Percentiles rank a stretch among this genome's conserved stretches.
Evolutionary conservation across 1,284 basidiomycete genomes (phyloP).

Genomic region (Sanguinoderma infundibulare): DNA sequence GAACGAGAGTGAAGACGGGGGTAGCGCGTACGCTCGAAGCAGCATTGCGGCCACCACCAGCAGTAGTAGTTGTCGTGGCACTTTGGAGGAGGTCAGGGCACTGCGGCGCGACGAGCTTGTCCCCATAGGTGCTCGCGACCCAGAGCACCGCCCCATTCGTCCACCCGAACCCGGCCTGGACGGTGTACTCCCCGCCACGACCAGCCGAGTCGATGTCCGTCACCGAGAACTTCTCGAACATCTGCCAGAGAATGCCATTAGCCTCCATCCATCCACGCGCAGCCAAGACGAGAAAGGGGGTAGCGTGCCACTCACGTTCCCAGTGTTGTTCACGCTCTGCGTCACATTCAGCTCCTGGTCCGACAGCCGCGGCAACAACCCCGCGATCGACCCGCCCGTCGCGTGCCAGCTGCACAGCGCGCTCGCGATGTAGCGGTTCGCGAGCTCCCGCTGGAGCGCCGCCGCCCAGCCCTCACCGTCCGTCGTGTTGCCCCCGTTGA

Average conservation of each 20-base stretch:
- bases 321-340: slow-evolving; percentile 67
- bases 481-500: slow-evolving; percentile 74
- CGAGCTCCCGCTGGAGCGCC: slow-evolving; percentile 70
- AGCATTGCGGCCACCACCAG: not conserved
- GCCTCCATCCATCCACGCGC: too few species aligned
- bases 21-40: slow-evolving; percentile 1
- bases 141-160: slow-evolving; percentile 86
- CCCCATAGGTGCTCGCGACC: slow-evolving; percentile 74
- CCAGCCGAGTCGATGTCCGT: slow-evolving; percentile 85
- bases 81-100: slow-evolving; percentile 58
- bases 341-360: slow-evolving; percentile 78
- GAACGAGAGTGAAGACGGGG: not conserved
- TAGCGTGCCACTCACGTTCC: slow-evolving; percentile 71
- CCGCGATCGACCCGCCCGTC: slow-evolving; percentile 82
- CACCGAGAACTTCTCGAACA: slow-evolving; percentile 89
- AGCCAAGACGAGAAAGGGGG: too few species aligned
- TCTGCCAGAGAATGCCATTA: too few species aligned
- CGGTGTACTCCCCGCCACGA: slow-evolving; percentile 85
- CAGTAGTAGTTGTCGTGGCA: slow-evolving; percentile 5
- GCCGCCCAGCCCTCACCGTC: slow-evolving; percentile 70
- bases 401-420: slow-evolving; percentile 89
- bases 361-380: slow-evolving; percentile 70
- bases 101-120: slow-evolving; percentile 61
- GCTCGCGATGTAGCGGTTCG: slow-evolving; percentile 83
- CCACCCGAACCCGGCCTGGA: slow-evolving; percentile 81